Evolutionary conservation across 805 yeast species (phyloP), one percentile per base, ranked within the genome.

Genomic region (Kodamaea neixiangensis): DNA sequence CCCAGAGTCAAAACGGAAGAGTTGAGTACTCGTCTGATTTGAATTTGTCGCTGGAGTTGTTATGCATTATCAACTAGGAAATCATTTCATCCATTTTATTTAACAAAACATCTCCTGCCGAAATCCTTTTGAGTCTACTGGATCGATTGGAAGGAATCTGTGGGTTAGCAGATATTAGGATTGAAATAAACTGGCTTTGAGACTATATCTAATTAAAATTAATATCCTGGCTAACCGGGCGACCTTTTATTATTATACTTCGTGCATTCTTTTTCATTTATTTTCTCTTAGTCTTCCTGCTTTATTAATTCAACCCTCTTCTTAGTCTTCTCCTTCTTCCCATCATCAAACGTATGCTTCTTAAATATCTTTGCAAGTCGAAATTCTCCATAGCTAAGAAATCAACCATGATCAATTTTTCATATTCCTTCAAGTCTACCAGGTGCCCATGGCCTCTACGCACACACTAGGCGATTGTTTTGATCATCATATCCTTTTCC

Each of bases 401-500:
- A 50, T 81, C 97, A 2, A 94, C 87, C 47, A 93, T 63, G 44
- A 94, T 80, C 58, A 94, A 72, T 62, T 85, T 84, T 54, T 92
- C 96, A 61, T 81, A 89, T 10, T 82, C 69, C 60, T 89, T 88
- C 65, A 94, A 77, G 64, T 91, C 96, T 13, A 94, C 96, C 33
- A 69, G 73, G 65, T 90, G 97, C 1, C 85, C 85, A 54, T 81
- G 79, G 4, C 81, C 85, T 43, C 78, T 73, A 1, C 93, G 92
- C 0, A 89, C 91, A 41, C 78, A 69, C 25, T 78, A 81, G 3
- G 96, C 97, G 7, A 92, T 78, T 10, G 81, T 74, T 33, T 77
- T 80, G 53, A 89, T 90, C 46, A 93, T 81, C n/a, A 81, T 89
- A 53, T 78, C 86, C 56, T 90, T 81, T 18, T 81, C 83, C 21